Evolutionary conservation across 1,139 yeast species (phyloP).

Genomic region (Pichia kudriavzevii): DNA sequence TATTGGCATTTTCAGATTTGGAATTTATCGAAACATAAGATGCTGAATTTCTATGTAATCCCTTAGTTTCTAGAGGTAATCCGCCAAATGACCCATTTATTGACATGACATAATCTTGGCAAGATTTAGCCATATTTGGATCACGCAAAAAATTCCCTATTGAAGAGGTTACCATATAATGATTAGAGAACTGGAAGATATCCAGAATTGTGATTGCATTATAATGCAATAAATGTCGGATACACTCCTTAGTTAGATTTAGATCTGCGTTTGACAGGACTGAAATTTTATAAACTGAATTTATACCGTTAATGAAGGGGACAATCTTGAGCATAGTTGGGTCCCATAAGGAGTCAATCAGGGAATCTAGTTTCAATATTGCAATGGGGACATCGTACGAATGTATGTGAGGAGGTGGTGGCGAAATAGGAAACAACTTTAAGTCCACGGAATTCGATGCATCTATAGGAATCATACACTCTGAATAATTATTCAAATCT

Average conservation of each 20-base stretch:
- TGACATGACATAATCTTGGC: conserved; percentile 68
- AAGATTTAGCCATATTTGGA: conserved; percentile 66
- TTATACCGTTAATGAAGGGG: conserved; percentile 82
- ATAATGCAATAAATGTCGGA: conserved; percentile 87
- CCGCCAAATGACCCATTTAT: conserved; percentile 22
- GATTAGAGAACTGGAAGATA: conserved; percentile 80
- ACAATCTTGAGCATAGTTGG: conserved; percentile 88
- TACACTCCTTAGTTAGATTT: conserved; percentile 71
- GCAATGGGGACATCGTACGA: conserved; percentile 82
- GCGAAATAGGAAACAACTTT: conserved; percentile 78
- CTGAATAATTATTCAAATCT: conserved; percentile 90
- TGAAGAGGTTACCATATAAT: conserved; percentile 82
- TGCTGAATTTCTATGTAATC: conserved; percentile 16
- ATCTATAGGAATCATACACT: conserved; percentile 90
- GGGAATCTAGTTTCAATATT: conserved; percentile 58
- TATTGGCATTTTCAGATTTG: conserved; percentile 15
- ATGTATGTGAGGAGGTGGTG: conserved; percentile 73
- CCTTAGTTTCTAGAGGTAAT: conserved; percentile 7
- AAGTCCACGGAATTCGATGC: conserved; percentile 86
- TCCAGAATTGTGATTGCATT: conserved; percentile 77
- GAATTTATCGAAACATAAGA: too few relatives aligned
- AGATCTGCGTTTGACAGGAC: conserved; percentile 78
- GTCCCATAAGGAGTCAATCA: conserved; percentile 92
- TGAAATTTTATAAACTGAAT: conserved; percentile 72
- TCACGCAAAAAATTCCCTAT: conserved; percentile 61